These are phyloP conservation scores for Erodium chrysanthum DNA, from an alignment of 441 rosid genomes.

Conservation along the genomic window DNA sequence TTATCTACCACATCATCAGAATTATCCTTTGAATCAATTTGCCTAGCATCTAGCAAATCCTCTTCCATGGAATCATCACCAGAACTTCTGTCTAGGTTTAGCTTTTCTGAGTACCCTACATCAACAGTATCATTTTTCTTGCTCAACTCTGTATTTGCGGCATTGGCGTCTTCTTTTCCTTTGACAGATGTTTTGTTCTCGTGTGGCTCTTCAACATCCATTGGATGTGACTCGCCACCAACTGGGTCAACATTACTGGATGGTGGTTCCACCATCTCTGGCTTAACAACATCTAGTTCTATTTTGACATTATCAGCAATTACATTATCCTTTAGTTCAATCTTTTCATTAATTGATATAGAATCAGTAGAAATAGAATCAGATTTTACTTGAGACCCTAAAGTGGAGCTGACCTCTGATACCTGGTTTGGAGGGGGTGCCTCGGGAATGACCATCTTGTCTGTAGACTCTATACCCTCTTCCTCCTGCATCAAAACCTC, in stretches of 20 bases:
- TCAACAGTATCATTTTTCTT: slow-evolving; percentile 56
- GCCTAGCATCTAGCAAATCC: slow-evolving; percentile 72
- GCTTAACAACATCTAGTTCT: slow-evolving; percentile 79
- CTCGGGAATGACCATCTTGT: slow-evolving; percentile 38
- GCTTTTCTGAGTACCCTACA: slow-evolving; percentile 73
- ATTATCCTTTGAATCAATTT: slow-evolving; percentile 50
- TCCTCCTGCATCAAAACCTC: slow-evolving; percentile 19
- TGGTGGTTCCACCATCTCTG: slow-evolving; percentile 73
- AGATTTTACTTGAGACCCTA: slow-evolving; percentile 97
- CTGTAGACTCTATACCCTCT: slow-evolving; percentile 33
- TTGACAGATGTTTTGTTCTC: slow-evolving; percentile 47
- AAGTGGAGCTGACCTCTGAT: slow-evolving; percentile 89
- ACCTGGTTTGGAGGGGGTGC: slow-evolving; percentile 77
- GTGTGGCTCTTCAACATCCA: slow-evolving; percentile 83
- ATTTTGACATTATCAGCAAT: slow-evolving; percentile 94
- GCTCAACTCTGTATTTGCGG: slow-evolving; percentile 53
- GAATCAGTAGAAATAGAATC: slow-evolving; percentile 97
- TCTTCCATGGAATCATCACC: slow-evolving; percentile 97
- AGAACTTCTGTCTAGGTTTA: slow-evolving; percentile 90
- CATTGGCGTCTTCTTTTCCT: slow-evolving; percentile 45
- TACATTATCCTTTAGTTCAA: slow-evolving; percentile 86
- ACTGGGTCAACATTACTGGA: slow-evolving; percentile 44
- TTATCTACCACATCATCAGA: slow-evolving; percentile 43
- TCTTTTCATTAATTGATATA: slow-evolving; percentile 90
- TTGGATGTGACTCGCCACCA: slow-evolving; percentile 68